Conservation (phyloP, 2,329 filamentous ascomycete genomes). For the Nigrograna mackinnonii region DNA sequence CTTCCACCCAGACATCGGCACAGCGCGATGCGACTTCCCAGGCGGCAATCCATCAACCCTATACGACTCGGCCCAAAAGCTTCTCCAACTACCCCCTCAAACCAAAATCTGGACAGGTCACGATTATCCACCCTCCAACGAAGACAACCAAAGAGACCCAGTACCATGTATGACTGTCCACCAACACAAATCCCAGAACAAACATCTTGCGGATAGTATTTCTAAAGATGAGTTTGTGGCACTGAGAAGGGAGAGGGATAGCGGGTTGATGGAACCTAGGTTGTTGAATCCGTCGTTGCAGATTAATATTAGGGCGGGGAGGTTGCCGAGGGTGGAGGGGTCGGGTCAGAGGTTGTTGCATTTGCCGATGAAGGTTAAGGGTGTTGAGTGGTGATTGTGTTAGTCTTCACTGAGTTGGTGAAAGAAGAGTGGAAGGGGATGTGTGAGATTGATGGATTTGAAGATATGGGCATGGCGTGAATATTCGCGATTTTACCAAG, state of each 20-base stretch:
- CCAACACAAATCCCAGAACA: constrained; percentile 39
- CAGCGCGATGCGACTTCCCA: constrained; percentile 39
- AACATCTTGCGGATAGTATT: constrained; percentile 31
- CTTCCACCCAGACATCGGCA: constrained; percentile 38
- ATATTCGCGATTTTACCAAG: too few relatives aligned
- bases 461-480: too few relatives aligned
- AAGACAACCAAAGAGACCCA: constrained; percentile 17
- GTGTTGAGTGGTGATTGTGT: constrained; percentile 6
- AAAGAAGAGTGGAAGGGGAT: too few relatives aligned
- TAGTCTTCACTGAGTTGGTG: too few relatives aligned
- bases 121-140: constrained; percentile 35
- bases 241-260: constrained; percentile 35
- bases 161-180: constrained; percentile 38
- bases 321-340: constrained; percentile 24
- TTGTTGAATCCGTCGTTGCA: constrained; percentile 44
- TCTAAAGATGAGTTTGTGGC: constrained; percentile 36
- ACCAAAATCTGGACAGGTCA: constrained; percentile 39
- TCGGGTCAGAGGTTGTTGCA: constrained; percentile 40
- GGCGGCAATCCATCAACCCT: constrained; percentile 32
- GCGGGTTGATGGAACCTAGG: constrained; percentile 30
- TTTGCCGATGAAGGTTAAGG: constrained; percentile 54
- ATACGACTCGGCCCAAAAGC: constrained; percentile 27
- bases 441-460: too few relatives aligned
- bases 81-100: constrained; percentile 30
- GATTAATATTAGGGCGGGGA: constrained; percentile 44